phyloP scores from a whole-genome alignment of 768 basidiomycete species.

The Psilocybe sp. region DNA sequence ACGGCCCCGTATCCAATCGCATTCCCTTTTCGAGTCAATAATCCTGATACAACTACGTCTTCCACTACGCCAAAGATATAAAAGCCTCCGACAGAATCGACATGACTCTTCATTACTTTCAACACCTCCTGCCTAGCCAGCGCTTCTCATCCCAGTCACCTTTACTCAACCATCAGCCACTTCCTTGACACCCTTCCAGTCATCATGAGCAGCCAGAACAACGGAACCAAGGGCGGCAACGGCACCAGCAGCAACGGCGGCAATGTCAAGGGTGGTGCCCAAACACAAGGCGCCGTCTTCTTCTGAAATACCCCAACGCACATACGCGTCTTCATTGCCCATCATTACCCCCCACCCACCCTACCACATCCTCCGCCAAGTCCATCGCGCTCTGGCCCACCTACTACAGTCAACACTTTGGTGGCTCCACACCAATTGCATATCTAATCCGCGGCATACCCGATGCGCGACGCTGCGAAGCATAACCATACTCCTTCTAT shows the following conservation, averaged over 20 bases:
- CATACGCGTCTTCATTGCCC: constrained; percentile 10
- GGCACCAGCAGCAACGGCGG: constrained; percentile 32
- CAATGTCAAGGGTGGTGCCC: constrained; percentile 45
- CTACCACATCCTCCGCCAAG: constrained; percentile 11
- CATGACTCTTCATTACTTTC: constrained; percentile 32
- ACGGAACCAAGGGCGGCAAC: constrained; percentile 27
- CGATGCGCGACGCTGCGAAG: no score
- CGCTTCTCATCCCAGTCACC: constrained; percentile 7
- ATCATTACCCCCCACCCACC: constrained; percentile 5
- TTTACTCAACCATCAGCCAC: constrained; percentile 3
- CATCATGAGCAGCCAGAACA: constrained; percentile 40
- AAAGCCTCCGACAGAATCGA: constrained; percentile 17
- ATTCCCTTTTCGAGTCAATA: constrained; percentile 40
- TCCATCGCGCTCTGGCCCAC: constrained; percentile 6
- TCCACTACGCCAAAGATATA: constrained; percentile 12
- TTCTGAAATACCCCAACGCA: constrained; percentile 39
- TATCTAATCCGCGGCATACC: no score
- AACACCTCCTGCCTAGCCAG: constrained; percentile 4
- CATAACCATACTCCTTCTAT: no score
- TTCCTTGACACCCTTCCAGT: constrained; percentile 7
- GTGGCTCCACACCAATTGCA: background rate
- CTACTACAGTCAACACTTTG: background rate
- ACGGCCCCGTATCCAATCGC: constrained; percentile 22
- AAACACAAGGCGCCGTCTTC: constrained; percentile 53
- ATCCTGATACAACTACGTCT: constrained; percentile 21